A percentile compares a stretch with the other conserved stretches of the same genome.
Conservation (phyloP, 148 eudicot genomes). For the Spergularia bocconei region DNA sequence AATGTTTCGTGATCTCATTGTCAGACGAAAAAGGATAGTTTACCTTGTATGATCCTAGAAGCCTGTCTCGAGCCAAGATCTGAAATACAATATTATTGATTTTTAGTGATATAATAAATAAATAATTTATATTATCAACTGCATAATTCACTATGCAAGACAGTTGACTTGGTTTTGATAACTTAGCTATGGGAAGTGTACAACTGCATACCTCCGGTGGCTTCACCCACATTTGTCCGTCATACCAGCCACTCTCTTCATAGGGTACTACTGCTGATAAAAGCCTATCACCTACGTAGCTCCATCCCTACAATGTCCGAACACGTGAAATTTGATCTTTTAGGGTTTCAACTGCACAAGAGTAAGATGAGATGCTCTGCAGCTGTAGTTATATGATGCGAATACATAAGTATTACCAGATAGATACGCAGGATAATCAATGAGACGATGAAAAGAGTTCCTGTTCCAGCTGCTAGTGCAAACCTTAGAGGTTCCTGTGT, state of each 20-base stretch:
- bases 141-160: background rate
- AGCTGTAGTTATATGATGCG: background rate
- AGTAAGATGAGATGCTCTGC: background rate
- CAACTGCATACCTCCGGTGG: slow-evolving; percentile 77
- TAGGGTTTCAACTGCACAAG: slow-evolving; percentile 4
- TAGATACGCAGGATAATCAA: slow-evolving; percentile 83
- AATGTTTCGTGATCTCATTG: background rate
- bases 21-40: background rate
- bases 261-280: slow-evolving; percentile 91
- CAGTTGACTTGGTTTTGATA: background rate
- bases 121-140: slow-evolving; percentile 10
- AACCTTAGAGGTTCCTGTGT: slow-evolving; percentile 87
- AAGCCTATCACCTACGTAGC: slow-evolving; percentile 94
- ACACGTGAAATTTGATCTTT: slow-evolving; percentile 8
- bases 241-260: slow-evolving; percentile 97
- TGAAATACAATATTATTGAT: slow-evolving; percentile 30
- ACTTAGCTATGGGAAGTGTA: slow-evolving; percentile 4
- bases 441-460: slow-evolving; percentile 83
- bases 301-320: slow-evolving; percentile 72
- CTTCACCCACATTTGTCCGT: slow-evolving; percentile 98
- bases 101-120: too few relatives aligned
- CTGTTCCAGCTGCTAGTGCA: slow-evolving; percentile 79
- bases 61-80: slow-evolving; percentile 93
- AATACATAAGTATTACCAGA: slow-evolving; percentile 47
- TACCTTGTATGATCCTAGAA: slow-evolving; percentile 96